Evolutionary conservation across 305 asterid genomes (phyloP).

Genomic region (Rubia balearica): DNA sequence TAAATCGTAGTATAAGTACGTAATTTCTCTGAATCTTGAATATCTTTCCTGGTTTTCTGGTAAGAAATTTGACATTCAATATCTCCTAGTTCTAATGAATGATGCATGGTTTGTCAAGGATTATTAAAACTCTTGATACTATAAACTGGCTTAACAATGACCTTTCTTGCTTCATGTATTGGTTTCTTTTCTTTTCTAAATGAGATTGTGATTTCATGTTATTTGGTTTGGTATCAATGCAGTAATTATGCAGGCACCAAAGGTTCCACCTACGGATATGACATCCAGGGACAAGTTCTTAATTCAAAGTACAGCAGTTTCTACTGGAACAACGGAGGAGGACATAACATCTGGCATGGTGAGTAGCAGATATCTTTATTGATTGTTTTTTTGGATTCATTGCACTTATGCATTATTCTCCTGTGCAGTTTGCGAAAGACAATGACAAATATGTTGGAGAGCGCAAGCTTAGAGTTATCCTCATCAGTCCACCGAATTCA

Average conservation of each 20-base stretch:
- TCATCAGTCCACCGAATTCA: conserved; percentile 29
- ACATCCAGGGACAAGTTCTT: conserved; percentile 44
- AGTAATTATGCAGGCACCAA: conserved; percentile 46
- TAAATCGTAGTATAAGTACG: not conserved
- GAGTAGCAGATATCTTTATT: conserved; percentile 1
- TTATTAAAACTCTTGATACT: not conserved
- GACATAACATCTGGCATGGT: conserved; percentile 34
- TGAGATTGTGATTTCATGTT: not conserved
- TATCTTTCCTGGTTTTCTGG: not conserved
- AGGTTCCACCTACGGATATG: conserved; percentile 30
- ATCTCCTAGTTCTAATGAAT: not conserved
- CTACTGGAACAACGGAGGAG: conserved; percentile 34
- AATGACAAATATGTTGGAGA: conserved; percentile 36
- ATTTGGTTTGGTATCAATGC: conserved; percentile 13
- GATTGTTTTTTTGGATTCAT: not conserved
- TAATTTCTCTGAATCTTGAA: not conserved
- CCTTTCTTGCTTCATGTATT: not conserved
- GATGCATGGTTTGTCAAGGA: not conserved
- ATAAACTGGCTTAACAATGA: not conserved
- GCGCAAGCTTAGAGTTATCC: conserved; percentile 35
- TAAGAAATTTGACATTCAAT: not conserved
- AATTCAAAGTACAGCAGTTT: conserved; percentile 31
- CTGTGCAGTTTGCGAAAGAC: conserved; percentile 32
- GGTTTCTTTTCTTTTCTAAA: not conserved
- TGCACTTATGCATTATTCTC: conserved; percentile 3